Base-by-base conservation (phyloP, 257 asterid species). In the Datura wrightii region DNA sequence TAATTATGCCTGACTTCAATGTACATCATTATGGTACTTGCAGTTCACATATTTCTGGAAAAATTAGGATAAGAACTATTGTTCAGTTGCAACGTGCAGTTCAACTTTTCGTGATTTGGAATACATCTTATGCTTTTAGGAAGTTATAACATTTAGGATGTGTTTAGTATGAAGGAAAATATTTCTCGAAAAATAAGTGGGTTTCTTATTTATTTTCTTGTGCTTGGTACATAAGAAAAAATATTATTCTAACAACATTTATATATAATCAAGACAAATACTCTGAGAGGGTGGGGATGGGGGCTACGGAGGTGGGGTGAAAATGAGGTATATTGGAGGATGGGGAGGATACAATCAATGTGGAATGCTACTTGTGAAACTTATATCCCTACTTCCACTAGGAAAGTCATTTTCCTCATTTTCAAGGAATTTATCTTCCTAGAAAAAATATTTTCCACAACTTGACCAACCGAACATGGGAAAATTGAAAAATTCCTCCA, bases 11-110 rank as follows among this genome's bases (percentile, higher is more conserved):
- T 0, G 10, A 71, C 41, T 71, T 71, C 80, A 48, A 24, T 48
- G 58, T 74, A 36, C 59, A 24, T 74, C 80, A 48, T 74, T 46
- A 74, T 48, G 59, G 24, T 74, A 74, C 58, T 48, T 74, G 11
- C 19, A 48, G 80, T 48, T 48, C 24, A 74, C 10, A 0, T 13
- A 74, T 19, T 74, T 54, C 44, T 48, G 19, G 60, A 48, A 34
- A 34, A 70, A 19, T 72, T 72, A 44, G 80, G 39, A 72, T 44
- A n/a, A 46, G 8, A 72, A 53, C 80, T 72, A n/a, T 44, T 8
- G 10, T n/a, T n/a, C 39, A 19, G 54, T 70, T 70, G 78, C 44
- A 62, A 8, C 11, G 50, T 67, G 24, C 19, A 67, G 1, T 39
- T 67, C 78, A 67, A 39, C 31, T 39, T 67, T 62, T 16, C 78